Evolutionary conservation across 352 stramenopile species (phyloP).

Genomic region (Phytophthora litchii): DNA sequence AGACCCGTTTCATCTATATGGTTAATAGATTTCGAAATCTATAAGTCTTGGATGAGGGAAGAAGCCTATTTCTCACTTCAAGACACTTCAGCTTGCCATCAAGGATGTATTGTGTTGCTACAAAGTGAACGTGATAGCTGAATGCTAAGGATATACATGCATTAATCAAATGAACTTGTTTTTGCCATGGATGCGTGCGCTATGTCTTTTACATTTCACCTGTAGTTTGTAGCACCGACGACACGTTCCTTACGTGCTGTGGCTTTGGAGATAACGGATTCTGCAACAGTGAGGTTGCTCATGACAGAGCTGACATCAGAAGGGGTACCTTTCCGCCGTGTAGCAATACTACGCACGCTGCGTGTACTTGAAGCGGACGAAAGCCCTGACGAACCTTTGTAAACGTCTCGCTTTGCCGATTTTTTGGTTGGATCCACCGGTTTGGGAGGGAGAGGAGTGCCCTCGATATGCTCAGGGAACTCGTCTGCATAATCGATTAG

Average conservation of each 20-base stretch:
- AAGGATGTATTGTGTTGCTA: too few relatives aligned
- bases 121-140: too few relatives aligned
- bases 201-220: conserved; percentile 28
- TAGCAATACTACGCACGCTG: conserved; percentile 63
- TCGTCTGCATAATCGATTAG: conserved; percentile 69
- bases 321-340: conserved; percentile 47
- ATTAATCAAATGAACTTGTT: too few relatives aligned
- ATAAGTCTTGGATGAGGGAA: too few relatives aligned
- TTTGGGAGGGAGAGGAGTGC: conserved; percentile 57
- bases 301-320: conserved; percentile 70
- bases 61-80: too few relatives aligned
- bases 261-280: conserved; percentile 79
- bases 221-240: conserved; percentile 48
- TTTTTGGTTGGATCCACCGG: conserved; percentile 63
- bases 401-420: conserved; percentile 51
- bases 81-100: too few relatives aligned
- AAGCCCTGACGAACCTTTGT: conserved; percentile 43
- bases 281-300: conserved; percentile 65
- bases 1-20: neutral
- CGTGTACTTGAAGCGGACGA: conserved; percentile 45
- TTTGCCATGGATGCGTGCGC: too few relatives aligned
- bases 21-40: neutral
- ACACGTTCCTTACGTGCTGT: conserved; percentile 67
- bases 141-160: too few relatives aligned
- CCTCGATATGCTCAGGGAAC: conserved; percentile 72